These are phyloP conservation scores for Lyophyllum semitale DNA, from an alignment of 768 basidiomycete genomes.

Conservation along the genomic window DNA sequence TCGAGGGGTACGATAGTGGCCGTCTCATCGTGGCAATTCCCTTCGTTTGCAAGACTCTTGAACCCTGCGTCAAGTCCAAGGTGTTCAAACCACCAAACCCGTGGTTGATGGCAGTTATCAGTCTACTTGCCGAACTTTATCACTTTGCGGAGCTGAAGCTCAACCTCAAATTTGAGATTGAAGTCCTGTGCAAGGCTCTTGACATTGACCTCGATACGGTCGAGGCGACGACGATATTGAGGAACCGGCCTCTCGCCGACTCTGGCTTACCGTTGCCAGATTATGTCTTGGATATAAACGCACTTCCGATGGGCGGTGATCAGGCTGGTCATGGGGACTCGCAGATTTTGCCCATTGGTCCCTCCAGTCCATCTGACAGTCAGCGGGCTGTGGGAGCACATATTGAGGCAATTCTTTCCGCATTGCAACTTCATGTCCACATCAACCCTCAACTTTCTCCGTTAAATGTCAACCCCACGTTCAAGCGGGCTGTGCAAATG, in stretches of 20 bases:
- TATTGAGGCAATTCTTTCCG: conserved; percentile 76
- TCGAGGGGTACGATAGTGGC: conserved; percentile 93
- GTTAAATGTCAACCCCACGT: conserved; percentile 73
- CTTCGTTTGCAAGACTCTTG: conserved; percentile 96
- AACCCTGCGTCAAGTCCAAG: conserved; percentile 84
- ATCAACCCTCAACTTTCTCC: conserved; percentile 79
- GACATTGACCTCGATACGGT: conserved; percentile 84
- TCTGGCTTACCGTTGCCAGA: conserved; percentile 72
- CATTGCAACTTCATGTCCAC: conserved; percentile 70
- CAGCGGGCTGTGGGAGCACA: conserved; percentile 74
- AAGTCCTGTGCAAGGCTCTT: conserved; percentile 91
- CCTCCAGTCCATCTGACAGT: conserved; percentile 60
- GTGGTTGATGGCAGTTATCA: conserved; percentile 96
- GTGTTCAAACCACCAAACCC: conserved; percentile 98
- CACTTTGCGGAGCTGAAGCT: conserved; percentile 95
- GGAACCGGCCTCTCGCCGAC: conserved; percentile 70
- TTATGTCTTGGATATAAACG: conserved; percentile 78
- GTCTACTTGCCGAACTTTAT: conserved; percentile 93
- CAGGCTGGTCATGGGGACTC: conserved; percentile 58
- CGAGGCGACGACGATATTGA: conserved; percentile 81
- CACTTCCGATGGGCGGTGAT: conserved; percentile 75
- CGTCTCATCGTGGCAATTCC: conserved; percentile 93
- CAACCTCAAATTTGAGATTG: conserved; percentile 98
- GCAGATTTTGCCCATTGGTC: conserved; percentile 63
- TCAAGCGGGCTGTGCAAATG: conserved; percentile 88